Percentiles rank a stretch among this genome's conserved stretches.
Evolutionary conservation across 1,139 yeast genomes (phyloP).

Genomic region (Taphrina confusa): DNA sequence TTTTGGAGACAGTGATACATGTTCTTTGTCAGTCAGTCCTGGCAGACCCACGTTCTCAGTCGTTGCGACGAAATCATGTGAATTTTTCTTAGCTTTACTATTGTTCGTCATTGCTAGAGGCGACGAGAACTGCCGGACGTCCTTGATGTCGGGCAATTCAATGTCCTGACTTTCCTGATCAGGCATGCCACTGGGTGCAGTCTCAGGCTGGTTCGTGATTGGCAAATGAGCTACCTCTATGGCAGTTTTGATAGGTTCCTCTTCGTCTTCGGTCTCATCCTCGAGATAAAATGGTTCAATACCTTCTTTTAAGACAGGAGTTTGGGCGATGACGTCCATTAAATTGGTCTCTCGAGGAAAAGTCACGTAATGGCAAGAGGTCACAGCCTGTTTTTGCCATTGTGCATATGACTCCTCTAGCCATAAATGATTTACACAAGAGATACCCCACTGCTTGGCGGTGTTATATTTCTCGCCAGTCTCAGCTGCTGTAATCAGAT

Average conservation of each 20-base stretch:
- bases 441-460: constrained; percentile 63
- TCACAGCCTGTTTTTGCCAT: constrained; percentile 58
- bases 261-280: constrained; percentile 40
- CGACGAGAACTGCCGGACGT: constrained; percentile 10
- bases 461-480: constrained; percentile 74
- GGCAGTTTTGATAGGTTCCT: constrained; percentile 43
- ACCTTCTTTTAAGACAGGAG: constrained; percentile 52
- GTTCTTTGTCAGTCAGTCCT: not conserved
- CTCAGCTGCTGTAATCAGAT: constrained; percentile 64
- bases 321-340: constrained; percentile 56
- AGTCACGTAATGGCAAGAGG: constrained; percentile 52
- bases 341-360: constrained; percentile 52
- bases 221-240: no score
- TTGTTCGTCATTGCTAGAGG: not conserved
- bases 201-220: constrained; percentile 37
- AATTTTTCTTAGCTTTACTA: not conserved
- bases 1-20: not conserved
- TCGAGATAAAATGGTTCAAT: constrained; percentile 50
- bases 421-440: constrained; percentile 80
- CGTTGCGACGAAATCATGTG: not conserved
- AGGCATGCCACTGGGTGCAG: constrained; percentile 15
- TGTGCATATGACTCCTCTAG: constrained; percentile 73
- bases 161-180: constrained; percentile 8
- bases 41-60: no score
- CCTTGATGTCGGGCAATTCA: constrained; percentile 3